phyloP scores from a whole-genome alignment of 164 flowering plant genomes.

The Stephania cephalantha region DNA sequence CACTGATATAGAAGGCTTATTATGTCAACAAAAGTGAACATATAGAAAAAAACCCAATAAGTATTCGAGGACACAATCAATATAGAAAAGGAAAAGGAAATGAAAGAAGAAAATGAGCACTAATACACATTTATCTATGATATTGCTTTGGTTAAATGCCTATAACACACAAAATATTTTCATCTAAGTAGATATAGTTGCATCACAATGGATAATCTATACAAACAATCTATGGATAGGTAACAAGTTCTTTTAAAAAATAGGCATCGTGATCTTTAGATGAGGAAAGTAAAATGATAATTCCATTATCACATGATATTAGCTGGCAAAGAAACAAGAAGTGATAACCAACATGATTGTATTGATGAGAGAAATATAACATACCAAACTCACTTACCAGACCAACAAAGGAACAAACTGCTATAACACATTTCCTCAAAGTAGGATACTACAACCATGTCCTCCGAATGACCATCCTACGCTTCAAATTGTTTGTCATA shows the following conservation, averaged over 20 bases:
- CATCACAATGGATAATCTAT: too few species aligned
- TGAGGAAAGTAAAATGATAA: too few species aligned
- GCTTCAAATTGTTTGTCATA: slow-evolving; percentile 94
- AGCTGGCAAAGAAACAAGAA: neutral
- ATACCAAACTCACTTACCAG: slow-evolving; percentile 47
- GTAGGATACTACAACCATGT: slow-evolving; percentile 95
- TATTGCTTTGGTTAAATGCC: neutral
- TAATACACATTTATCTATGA: neutral
- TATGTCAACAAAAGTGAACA: neutral
- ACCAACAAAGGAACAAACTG: slow-evolving; percentile 97
- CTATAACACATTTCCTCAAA: slow-evolving; percentile 72
- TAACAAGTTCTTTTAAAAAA: too few species aligned
- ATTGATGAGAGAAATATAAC: neutral
- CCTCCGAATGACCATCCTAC: slow-evolving; percentile 95
- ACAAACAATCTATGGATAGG: too few species aligned
- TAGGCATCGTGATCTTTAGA: too few species aligned
- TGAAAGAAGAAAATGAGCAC: neutral
- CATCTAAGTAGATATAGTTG: too few species aligned
- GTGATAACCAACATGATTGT: neutral
- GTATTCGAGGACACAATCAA: neutral
- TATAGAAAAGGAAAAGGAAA: neutral
- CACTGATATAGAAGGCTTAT: slow-evolving; percentile 36
- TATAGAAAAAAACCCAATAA: neutral
- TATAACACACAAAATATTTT: neutral
- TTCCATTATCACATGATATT: neutral